A percentile compares a stretch with the other conserved stretches of the same genome.
phyloP scores from a whole-genome alignment of 2,329 filamentous ascomycete species.

The Colletotrichum brevisporum region DNA sequence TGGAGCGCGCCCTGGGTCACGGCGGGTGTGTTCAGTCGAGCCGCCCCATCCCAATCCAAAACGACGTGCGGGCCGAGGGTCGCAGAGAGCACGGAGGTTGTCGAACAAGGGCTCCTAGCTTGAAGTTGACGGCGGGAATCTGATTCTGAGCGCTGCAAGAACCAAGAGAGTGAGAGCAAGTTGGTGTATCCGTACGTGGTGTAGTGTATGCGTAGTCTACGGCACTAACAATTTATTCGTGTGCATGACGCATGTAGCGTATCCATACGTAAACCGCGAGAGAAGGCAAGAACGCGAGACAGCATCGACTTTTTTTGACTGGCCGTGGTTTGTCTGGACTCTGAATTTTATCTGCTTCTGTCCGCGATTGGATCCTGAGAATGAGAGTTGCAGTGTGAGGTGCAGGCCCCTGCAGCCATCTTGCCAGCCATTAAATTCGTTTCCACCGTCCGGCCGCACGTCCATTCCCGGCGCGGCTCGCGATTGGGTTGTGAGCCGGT shows the following conservation, averaged over 20 bases:
- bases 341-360: not conserved
- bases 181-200: too few species aligned
- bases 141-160: constrained; percentile 20
- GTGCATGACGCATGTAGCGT: too few species aligned
- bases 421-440: not conserved
- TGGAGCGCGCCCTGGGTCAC: constrained; percentile 11
- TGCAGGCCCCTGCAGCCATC: constrained; percentile 22
- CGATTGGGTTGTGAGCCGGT: constrained; percentile 27
- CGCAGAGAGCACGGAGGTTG: constrained; percentile 26
- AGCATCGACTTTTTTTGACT: too few species aligned
- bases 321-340: too few species aligned
- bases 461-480: constrained; percentile 28
- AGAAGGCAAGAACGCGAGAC: too few species aligned
- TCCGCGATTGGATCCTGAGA: constrained; percentile 17
- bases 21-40: constrained; percentile 18
- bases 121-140: constrained; percentile 19
- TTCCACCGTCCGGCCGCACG: not conserved
- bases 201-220: too few species aligned
- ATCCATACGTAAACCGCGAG: too few species aligned
- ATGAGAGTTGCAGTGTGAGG: not conserved
- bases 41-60: constrained; percentile 17
- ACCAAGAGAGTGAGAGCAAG: not conserved
- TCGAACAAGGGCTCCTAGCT: constrained; percentile 24
- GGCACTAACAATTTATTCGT: too few species aligned
- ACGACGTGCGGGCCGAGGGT: constrained; percentile 22